Evolutionary conservation across 495 filamentous ascomycete genomes (phyloP), one percentile per base, ranked within the genome.

Genomic region (Neurospora sp.): DNA sequence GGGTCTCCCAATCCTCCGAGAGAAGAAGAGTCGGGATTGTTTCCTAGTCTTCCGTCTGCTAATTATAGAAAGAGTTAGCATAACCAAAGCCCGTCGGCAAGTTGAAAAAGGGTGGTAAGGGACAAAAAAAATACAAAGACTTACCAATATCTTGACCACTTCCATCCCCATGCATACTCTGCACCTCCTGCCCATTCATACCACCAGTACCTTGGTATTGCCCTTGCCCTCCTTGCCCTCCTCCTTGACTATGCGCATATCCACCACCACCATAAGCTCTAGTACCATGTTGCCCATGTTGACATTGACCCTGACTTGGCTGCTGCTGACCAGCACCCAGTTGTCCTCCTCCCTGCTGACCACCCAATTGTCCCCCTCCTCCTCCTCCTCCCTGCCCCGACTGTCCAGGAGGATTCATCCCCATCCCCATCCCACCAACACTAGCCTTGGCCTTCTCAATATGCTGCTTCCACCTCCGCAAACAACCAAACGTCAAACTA

Each of bases 401-500:
- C 35, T 61, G 48, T 31, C 22, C 53, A 5, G 53, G 53, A 9
- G 14, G 27, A 37, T 65, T 65, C 53, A 65, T 65, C 12, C 48
- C 48, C 18, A 14, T 42, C 14, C 44, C 44, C n/a, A 20, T 53
- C n/a, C 48, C 48, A 59, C 14, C 27, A 16, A 65, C 53, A 18
- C 6, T 18, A 6, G 53, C 76, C 70, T 76, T 71, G 3, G 75
- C 75, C 38, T 74, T 69, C 69, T 80, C 78, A n/a, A 80, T 70
- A 45, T 83, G 79, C 68, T 65, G 75, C 74, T 83, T 83, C 80
- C 82, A 84, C 61, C 78, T 75, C 42, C 77, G 77, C 20, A 85
- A 75, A 71, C 81, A 84, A 40, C 80, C 81, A 73, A 83, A 82
- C 7, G 81, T 78, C 72, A 85, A 77, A 69, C 80, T 81, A 5